A percentile compares a stretch with the other conserved stretches of the same genome.
phyloP scores from a whole-genome alignment of 164 flowering plant genomes.

The Kingdonia uniflora region DNA sequence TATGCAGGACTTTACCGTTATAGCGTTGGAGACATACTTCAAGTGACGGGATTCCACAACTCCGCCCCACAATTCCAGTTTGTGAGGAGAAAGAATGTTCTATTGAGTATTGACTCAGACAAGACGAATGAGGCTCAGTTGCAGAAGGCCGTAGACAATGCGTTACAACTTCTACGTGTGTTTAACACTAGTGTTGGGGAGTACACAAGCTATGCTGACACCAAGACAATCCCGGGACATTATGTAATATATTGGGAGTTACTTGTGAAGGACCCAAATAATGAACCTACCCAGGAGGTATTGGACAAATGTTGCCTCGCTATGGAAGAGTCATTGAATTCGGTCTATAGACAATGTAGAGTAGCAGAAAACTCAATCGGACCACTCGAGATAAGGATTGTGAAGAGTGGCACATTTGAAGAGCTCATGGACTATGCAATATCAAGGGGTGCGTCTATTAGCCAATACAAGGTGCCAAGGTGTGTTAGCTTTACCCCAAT shows the following conservation, averaged over 20 bases:
- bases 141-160: not conserved
- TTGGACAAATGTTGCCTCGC: not conserved
- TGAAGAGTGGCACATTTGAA: not conserved
- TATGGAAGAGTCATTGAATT: not conserved
- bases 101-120: not conserved
- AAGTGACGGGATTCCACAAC: not conserved
- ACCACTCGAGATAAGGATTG: not conserved
- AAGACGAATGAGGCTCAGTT: not conserved
- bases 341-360: not conserved
- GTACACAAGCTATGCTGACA: not conserved
- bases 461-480: not conserved
- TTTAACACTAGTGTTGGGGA: not conserved
- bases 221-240: not conserved
- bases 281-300: not conserved
- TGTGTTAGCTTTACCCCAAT: not conserved
- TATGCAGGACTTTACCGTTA: not conserved
- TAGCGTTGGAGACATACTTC: not conserved
- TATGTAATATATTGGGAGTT: not conserved
- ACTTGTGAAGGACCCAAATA: not conserved
- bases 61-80: not conserved
- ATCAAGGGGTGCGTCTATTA: not conserved
- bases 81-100: not conserved
- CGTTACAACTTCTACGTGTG: not conserved
- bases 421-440: not conserved
- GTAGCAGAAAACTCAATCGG: not conserved